phyloP scores from a whole-genome alignment of 2,329 filamentous ascomycete genomes.

The Fusarium sp. region DNA sequence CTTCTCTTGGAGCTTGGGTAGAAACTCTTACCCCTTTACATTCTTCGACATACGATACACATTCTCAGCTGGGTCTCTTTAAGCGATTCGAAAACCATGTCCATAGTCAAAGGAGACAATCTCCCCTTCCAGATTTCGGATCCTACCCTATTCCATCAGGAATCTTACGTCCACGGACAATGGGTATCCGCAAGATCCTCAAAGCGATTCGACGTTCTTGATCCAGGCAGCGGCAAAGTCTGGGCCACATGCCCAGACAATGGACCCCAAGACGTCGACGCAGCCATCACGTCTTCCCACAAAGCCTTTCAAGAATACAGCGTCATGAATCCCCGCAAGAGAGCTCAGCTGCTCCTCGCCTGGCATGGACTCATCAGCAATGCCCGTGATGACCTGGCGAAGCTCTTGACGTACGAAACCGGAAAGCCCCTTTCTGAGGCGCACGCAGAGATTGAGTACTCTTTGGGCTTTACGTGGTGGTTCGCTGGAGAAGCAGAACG shows the following conservation, averaged over 20 bases:
- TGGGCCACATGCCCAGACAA: neutral
- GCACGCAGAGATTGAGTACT: conserved; percentile 66
- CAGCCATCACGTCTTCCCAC: neutral
- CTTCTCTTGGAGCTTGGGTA: neutral
- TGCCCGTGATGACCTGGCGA: conserved; percentile 50
- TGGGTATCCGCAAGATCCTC: neutral
- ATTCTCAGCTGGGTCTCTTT: neutral
- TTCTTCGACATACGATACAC: neutral
- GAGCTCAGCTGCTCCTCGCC: neutral
- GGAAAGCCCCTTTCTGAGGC: conserved; percentile 68
- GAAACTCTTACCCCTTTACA: no score
- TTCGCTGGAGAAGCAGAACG: conserved; percentile 61
- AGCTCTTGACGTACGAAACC: conserved; percentile 59
- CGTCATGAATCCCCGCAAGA: neutral
- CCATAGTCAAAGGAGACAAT: neutral
- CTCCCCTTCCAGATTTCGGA: neutral
- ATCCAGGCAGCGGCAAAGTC: neutral
- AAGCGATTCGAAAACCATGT: neutral
- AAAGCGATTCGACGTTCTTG: neutral
- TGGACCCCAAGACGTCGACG: neutral
- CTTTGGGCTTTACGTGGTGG: conserved; percentile 65
- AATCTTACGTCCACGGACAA: neutral
- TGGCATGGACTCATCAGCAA: neutral
- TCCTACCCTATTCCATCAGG: neutral
- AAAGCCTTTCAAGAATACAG: neutral